Evolutionary conservation across 2,329 filamentous ascomycete species (phyloP), one percentile per base, ranked within the genome.

Genomic region (Xylariaceae sp.): DNA sequence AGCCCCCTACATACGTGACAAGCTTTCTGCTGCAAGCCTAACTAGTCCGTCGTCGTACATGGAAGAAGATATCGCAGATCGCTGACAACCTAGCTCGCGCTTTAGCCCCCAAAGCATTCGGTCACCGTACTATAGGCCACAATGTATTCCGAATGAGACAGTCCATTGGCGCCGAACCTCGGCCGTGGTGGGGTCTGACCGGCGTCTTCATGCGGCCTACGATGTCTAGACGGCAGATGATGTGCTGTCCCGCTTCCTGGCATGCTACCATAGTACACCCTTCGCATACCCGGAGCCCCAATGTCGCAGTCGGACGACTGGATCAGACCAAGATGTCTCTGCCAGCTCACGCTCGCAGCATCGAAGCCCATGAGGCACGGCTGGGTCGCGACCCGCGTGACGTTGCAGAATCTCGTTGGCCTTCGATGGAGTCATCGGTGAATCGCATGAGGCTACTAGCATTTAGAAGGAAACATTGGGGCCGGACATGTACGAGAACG

Each of bases 61-160:
- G 48, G 19, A 53, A 42, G 33, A 42, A 41, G 42, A 18, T 19
- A n/a, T 45, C 43, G 30, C 47, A 45, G 18, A 44, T 31, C 35
- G 17, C 33, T 43, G 11, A 47, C 38, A 33, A 39, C 19, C 12
- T 45, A 14, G 27, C 14, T 33, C 22, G 32, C 9, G 12, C 15
- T n/a, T n/a, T 18, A 31, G 47, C 45, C 45, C 53, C 51, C 48
- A 47, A 35, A 1, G 11, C 7, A 32, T n/a, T 51, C 51, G 53
- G 51, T 56, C 42, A 54, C 45, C 53, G 53, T 53, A 51, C 39
- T 35, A 49, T 39, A 31, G n/a, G 19, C 45, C 45, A 27, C 4
- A 38, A 44, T 10, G 38, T 17, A 14, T 35, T 42, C 19, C 31
- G 39, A 41, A 39, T 32, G n/a, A 22, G 14, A 39, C 22, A 27